Evolutionary conservation across 257 asterid species (phyloP), one percentile per base, ranked within the genome.

Genomic region (Solanum dulcamara): DNA sequence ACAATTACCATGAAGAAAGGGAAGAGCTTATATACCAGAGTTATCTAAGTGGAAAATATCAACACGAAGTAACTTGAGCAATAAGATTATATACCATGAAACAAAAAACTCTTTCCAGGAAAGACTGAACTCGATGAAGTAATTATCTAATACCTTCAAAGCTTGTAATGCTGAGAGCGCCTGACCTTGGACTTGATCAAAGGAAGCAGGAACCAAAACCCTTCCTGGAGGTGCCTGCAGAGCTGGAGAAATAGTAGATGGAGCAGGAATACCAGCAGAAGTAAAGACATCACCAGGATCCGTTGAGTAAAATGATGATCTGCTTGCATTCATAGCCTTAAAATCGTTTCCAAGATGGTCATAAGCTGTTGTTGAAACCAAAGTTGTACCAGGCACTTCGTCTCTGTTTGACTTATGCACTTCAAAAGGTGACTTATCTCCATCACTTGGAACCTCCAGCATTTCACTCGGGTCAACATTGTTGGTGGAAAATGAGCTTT

Each of bases 191-290:
- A 93, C 96, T 88, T 93, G 97, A 95, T 97, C 99, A 75, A 93
- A 88, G 46, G 83, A 91, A 90, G 99, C 99, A 85, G 99, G 98
- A 86, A 97, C 94, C 94, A 97, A 90, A 93, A 97, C 94, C 91
- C 93, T 97, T 64, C 98, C 98, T 9, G 96, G 94, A 87, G 88
- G 91, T 86, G 91, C 83, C 91, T 86, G 94, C 87, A 93, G 90
- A 89, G 97, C 91, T 87, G 93, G 92, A 89, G 97, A 92, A 87
- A 93, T 94, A 85, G 89, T 77, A 87, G 98, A 92, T 72, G 98
- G 98, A 89, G 99, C 99, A 87, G 99, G 99, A 89, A 94, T 92
- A 88, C 97, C 97, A 85, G 94, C 98, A 77, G 96, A 91, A 84
- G 94, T 87, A 90, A 93, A 94, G 85, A 83, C 81, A 53, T 80